Conservation (phyloP, 202 grass and related monocot species). For the Zoysia matrella region DNA sequence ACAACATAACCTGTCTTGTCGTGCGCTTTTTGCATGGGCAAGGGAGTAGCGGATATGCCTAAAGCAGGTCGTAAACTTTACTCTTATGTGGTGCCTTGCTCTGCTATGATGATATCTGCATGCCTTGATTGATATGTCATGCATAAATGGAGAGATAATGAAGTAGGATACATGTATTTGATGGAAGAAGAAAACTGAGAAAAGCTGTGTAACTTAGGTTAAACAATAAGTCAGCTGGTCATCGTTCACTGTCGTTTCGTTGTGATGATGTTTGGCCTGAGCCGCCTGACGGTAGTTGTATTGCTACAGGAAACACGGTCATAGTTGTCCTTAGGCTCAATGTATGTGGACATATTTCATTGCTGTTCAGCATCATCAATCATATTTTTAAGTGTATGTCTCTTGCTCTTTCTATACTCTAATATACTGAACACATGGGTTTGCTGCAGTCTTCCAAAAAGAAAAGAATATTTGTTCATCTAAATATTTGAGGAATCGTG, state of each 20-base stretch:
- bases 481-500: too few relatives aligned
- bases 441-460: too few relatives aligned
- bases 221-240: slow-evolving; percentile 44
- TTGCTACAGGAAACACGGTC: slow-evolving; percentile 2
- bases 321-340: not conserved
- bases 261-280: slow-evolving; percentile 10
- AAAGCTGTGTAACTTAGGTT: slow-evolving; percentile 33
- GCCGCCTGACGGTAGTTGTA: slow-evolving; percentile 27
- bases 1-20: slow-evolving; percentile 92
- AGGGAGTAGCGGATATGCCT: slow-evolving; percentile 58
- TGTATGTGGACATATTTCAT: not conserved
- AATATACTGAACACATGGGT: too few relatives aligned
- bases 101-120: not conserved
- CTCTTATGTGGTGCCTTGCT: not conserved
- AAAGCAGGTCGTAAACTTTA: slow-evolving; percentile 33
- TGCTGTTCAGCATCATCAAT: too few relatives aligned
- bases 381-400: too few relatives aligned
- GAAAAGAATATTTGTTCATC: too few relatives aligned
- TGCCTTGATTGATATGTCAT: slow-evolving; percentile 31
- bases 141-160: slow-evolving; percentile 25
- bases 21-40: slow-evolving; percentile 77
- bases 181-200: slow-evolving; percentile 15
- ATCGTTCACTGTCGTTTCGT: slow-evolving; percentile 3
- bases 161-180: slow-evolving; percentile 38
- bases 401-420: too few relatives aligned